These are phyloP conservation scores for Rhododendron mucronatum DNA, from an alignment of 148 eudicot genomes.

Conservation along the genomic window DNA sequence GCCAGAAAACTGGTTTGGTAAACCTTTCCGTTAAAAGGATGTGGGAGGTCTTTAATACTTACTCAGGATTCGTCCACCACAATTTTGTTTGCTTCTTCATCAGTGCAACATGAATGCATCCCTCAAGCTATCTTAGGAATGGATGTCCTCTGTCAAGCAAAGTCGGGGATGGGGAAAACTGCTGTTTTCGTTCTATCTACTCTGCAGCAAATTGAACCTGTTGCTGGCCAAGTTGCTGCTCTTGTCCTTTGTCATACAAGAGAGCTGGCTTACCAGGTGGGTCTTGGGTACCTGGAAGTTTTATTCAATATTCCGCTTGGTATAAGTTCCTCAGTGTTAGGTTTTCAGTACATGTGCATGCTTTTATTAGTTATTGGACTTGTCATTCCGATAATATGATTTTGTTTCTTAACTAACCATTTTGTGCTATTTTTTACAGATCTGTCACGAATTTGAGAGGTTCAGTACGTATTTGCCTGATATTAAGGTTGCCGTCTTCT, in stretches of 20 bases:
- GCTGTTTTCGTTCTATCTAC: slow-evolving; percentile 60
- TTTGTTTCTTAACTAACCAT: slow-evolving; percentile 2
- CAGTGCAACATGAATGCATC: slow-evolving; percentile 65
- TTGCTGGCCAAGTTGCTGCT: slow-evolving; percentile 60
- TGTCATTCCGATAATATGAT: not conserved
- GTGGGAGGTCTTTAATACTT: slow-evolving; percentile 27
- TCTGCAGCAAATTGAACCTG: slow-evolving; percentile 57
- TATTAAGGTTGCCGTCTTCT: slow-evolving; percentile 53
- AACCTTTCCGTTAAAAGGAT: slow-evolving; percentile 29
- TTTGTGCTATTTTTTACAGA: slow-evolving; percentile 23
- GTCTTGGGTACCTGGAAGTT: not conserved
- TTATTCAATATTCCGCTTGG: not conserved
- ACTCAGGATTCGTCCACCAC: slow-evolving; percentile 35
- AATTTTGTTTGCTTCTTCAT: slow-evolving; percentile 47
- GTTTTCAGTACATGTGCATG: not conserved
- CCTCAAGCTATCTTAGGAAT: slow-evolving; percentile 63
- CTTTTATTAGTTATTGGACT: not conserved
- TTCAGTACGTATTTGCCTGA: slow-evolving; percentile 51
- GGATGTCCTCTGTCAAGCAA: slow-evolving; percentile 68
- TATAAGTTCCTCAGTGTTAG: not conserved
- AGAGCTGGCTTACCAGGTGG: slow-evolving; percentile 54
- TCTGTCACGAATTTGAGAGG: slow-evolving; percentile 54
- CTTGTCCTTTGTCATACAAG: slow-evolving; percentile 60
- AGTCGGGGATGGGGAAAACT: slow-evolving; percentile 64
- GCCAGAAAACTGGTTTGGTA: slow-evolving; percentile 34